Conservation (phyloP, 768 basidiomycete species). For the Russula vinacea region DNA sequence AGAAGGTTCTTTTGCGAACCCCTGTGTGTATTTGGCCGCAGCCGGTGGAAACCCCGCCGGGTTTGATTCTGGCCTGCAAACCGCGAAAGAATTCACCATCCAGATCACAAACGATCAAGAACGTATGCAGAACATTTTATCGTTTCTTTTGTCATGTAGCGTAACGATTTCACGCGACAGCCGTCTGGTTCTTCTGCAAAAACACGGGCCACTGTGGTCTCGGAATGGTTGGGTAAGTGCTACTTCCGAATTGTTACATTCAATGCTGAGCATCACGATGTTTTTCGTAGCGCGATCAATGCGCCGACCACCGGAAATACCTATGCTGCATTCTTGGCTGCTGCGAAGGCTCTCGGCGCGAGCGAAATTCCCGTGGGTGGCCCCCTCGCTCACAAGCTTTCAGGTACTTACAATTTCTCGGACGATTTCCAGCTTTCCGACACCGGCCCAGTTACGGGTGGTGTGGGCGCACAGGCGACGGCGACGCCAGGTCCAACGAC, state of each 20-base stretch:
- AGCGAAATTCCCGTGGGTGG: conserved; percentile 39
- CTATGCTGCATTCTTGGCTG: conserved; percentile 41
- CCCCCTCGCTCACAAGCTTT: not conserved
- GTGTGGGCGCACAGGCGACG: conserved; percentile 33
- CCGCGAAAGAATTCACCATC: conserved; percentile 44
- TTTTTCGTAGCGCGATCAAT: conserved; percentile 41
- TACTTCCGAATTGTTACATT: not conserved
- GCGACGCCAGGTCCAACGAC: conserved; percentile 14
- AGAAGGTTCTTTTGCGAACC: conserved; percentile 33
- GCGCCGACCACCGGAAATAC: conserved; percentile 47
- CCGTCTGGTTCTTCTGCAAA: conserved; percentile 60
- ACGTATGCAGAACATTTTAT: conserved; percentile 38
- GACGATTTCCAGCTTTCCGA: conserved; percentile 37
- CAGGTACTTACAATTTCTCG: not conserved
- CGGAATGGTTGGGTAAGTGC: conserved; percentile 48
- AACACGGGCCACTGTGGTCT: conserved; percentile 46
- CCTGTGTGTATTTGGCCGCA: conserved; percentile 43
- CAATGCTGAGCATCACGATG: not conserved
- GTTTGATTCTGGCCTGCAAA: conserved; percentile 54
- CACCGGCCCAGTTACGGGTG: conserved; percentile 43
- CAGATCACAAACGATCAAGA: conserved; percentile 46
- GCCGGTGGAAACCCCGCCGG: conserved; percentile 37
- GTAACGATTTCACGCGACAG: conserved; percentile 33
- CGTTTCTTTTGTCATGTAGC: not conserved
- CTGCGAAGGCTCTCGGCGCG: conserved; percentile 41